phyloP scores from a whole-genome alignment of 116 monocot genomes.

The Phalaenopsis hybrid region DNA sequence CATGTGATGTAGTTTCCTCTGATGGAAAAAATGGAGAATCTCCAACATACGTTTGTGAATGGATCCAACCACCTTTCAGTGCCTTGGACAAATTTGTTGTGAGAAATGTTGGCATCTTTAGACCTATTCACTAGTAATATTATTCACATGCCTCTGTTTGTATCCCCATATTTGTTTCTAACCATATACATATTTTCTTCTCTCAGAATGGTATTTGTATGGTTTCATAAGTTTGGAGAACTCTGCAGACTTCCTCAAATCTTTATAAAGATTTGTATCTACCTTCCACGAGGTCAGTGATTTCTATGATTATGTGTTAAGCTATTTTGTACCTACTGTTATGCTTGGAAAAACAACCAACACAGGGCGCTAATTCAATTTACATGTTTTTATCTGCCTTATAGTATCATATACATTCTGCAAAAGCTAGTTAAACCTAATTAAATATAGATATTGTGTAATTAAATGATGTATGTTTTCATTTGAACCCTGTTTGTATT shows the following conservation, averaged over 20 bases:
- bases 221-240: constrained; percentile 16
- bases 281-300: background rate
- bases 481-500: too few species aligned
- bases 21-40: constrained; percentile 9
- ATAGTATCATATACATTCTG: too few species aligned
- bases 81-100: constrained; percentile 52
- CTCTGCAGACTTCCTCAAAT: background rate
- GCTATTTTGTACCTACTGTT: too few species aligned
- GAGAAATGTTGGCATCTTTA: constrained; percentile 43
- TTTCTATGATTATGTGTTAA: background rate
- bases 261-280: background rate
- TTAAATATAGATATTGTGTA: too few species aligned
- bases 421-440: too few species aligned
- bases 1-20: constrained; percentile 16
- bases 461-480: too few species aligned
- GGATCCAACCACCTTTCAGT: constrained; percentile 57
- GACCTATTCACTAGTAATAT: background rate
- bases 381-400: too few species aligned
- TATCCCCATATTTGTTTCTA: background rate
- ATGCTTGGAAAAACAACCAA: too few species aligned
- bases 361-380: too few species aligned
- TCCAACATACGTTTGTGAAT: constrained; percentile 44
- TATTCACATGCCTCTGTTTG: background rate
- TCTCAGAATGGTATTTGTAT: constrained; percentile 61
- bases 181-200: background rate